phyloP scores from a whole-genome alignment of 306 rosid genomes.

The Carpinus viminea region DNA sequence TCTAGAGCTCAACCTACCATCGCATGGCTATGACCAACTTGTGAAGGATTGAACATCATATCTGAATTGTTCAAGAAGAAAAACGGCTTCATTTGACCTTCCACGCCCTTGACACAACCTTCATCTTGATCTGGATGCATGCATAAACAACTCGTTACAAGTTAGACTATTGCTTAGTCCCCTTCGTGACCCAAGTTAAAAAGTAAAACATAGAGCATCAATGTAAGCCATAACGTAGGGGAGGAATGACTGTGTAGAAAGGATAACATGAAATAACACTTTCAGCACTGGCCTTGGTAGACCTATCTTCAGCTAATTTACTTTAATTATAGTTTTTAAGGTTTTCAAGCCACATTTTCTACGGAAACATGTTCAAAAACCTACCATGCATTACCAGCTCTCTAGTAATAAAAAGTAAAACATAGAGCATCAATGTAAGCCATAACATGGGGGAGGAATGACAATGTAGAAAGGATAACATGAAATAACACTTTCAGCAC shows the following conservation, averaged over 20 bases:
- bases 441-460: background rate
- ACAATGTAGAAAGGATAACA: background rate
- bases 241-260: background rate
- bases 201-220: background rate
- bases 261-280: background rate
- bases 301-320: background rate
- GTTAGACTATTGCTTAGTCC: background rate
- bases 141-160: conserved; percentile 13
- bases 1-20: conserved; percentile 53
- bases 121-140: conserved; percentile 44
- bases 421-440: background rate
- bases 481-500: background rate
- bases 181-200: background rate
- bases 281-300: background rate
- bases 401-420: background rate
- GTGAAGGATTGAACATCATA: conserved; percentile 38
- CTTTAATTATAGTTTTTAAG: background rate
- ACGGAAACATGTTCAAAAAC: background rate
- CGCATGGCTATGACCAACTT: conserved; percentile 40
- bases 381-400: background rate
- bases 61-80: conserved; percentile 43
- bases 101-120: conserved; percentile 35
- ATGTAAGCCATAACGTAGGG: background rate
- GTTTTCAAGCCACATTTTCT: background rate
- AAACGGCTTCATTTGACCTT: conserved; percentile 49